phyloP scores from a whole-genome alignment of 441 rosid species.

The Melastoma candidum region DNA sequence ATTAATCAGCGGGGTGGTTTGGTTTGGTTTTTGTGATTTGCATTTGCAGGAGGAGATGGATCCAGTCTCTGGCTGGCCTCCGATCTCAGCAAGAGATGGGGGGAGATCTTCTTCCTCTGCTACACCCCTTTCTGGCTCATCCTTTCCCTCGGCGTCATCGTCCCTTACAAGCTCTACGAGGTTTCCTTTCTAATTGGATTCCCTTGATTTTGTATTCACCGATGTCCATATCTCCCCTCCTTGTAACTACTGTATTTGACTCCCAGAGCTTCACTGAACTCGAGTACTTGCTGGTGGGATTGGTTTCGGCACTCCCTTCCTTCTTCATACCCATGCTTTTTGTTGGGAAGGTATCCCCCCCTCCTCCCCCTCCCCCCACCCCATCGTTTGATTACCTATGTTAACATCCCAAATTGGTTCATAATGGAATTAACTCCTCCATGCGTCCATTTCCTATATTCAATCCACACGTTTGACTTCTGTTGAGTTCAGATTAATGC shows the following conservation, averaged over 20 bases:
- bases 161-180: constrained; percentile 92
- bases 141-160: constrained; percentile 76
- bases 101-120: constrained; percentile 77
- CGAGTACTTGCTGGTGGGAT: constrained; percentile 75
- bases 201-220: too few species aligned
- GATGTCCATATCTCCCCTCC: too few species aligned
- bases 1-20: too few species aligned
- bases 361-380: too few species aligned
- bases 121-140: constrained; percentile 98
- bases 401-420: too few species aligned
- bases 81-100: constrained; percentile 92
- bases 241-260: neutral
- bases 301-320: constrained; percentile 82
- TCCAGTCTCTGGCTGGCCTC: constrained; percentile 69
- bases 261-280: constrained; percentile 72
- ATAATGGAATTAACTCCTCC: too few species aligned
- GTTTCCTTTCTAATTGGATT: constrained; percentile 18
- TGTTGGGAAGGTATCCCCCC: constrained; percentile 48
- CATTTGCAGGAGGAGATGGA: neutral
- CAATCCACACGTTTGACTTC: too few species aligned
- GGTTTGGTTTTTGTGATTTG: too few species aligned
- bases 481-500: too few species aligned
- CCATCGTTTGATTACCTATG: too few species aligned
- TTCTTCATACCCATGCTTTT: constrained; percentile 53
- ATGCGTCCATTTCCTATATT: too few species aligned